A percentile compares a stretch with the other conserved stretches of the same genome.
phyloP scores from a whole-genome alignment of 805 yeast species.

The Ogataea ramenticola region DNA sequence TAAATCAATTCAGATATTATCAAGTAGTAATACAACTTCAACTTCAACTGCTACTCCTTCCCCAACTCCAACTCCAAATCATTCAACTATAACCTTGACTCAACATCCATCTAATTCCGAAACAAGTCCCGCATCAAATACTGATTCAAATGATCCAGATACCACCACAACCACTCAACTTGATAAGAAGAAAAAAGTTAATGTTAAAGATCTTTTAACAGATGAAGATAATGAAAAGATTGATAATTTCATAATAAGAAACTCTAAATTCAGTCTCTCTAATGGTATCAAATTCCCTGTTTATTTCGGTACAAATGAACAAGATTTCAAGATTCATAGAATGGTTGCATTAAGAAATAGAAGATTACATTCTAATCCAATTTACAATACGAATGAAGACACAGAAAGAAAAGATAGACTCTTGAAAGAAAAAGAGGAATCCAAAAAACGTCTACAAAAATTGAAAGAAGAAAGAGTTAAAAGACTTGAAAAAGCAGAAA shows the following conservation, averaged over 20 bases:
- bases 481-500: background rate
- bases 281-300: slow-evolving; percentile 18
- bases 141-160: background rate
- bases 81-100: background rate
- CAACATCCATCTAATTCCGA: background rate
- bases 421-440: background rate
- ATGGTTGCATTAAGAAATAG: slow-evolving; percentile 15
- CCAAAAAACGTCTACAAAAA: background rate
- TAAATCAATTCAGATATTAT: background rate
- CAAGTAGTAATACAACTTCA: too few relatives aligned
- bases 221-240: slow-evolving; percentile 19
- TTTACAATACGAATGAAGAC: slow-evolving; percentile 9
- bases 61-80: too few relatives aligned
- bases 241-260: slow-evolving; percentile 17
- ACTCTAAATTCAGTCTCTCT: slow-evolving; percentile 6
- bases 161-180: background rate
- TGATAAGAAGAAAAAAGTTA: background rate
- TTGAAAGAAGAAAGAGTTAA: background rate
- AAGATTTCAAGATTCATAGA: slow-evolving; percentile 20
- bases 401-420: slow-evolving; percentile 1
- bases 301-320: slow-evolving; percentile 26
- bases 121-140: background rate
- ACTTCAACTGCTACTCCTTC: too few relatives aligned
- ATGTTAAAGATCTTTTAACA: slow-evolving; percentile 1
- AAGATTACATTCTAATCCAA: slow-evolving; percentile 12